Percentiles rank a stretch among this genome's conserved stretches.
Evolutionary conservation across 2,329 filamentous ascomycete species (phyloP).

Genomic region (Pseudodiploospora longispora): DNA sequence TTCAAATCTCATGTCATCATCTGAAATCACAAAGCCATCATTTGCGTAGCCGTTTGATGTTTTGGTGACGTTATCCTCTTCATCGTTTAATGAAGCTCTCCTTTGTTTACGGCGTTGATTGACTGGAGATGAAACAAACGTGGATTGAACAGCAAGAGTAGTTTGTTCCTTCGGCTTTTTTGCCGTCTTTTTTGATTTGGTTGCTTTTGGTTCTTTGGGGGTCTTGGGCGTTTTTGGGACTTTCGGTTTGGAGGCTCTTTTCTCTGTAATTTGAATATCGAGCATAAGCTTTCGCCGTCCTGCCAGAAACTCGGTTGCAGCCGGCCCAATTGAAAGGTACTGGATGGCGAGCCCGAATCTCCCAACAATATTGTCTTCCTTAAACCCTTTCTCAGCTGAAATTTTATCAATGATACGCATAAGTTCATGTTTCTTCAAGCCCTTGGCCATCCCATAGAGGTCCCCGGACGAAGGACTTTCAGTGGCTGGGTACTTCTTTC

Average conservation of each 20-base stretch:
- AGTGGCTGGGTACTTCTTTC: slow-evolving; percentile 53
- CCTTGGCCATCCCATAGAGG: slow-evolving; percentile 60
- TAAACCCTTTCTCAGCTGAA: slow-evolving; percentile 63
- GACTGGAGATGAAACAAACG: slow-evolving; percentile 47
- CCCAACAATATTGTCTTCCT: slow-evolving; percentile 53
- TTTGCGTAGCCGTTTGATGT: slow-evolving; percentile 39
- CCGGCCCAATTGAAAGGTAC: slow-evolving; percentile 52
- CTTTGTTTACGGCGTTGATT: slow-evolving; percentile 24
- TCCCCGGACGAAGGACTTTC: slow-evolving; percentile 45
- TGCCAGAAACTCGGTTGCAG: slow-evolving; percentile 34
- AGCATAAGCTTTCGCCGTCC: slow-evolving; percentile 39
- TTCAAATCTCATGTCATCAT: slow-evolving; percentile 22
- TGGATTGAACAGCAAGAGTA: slow-evolving; percentile 34
- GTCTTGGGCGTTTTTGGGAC: slow-evolving; percentile 26
- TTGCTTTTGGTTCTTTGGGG: slow-evolving; percentile 22
- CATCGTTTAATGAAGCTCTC: slow-evolving; percentile 11
- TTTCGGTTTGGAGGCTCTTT: slow-evolving; percentile 20
- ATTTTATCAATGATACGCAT: slow-evolving; percentile 79
- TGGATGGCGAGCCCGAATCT: slow-evolving; percentile 60
- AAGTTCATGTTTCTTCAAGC: slow-evolving; percentile 65
- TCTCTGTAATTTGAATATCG: slow-evolving; percentile 30
- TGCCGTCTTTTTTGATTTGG: slow-evolving; percentile 25
- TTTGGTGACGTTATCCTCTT: slow-evolving; percentile 30
- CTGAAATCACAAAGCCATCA: slow-evolving; percentile 42
- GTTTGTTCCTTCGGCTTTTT: slow-evolving; percentile 27